Evolutionary conservation across 1,284 basidiomycete genomes (phyloP).

Genomic region (Vanrija sp.): DNA sequence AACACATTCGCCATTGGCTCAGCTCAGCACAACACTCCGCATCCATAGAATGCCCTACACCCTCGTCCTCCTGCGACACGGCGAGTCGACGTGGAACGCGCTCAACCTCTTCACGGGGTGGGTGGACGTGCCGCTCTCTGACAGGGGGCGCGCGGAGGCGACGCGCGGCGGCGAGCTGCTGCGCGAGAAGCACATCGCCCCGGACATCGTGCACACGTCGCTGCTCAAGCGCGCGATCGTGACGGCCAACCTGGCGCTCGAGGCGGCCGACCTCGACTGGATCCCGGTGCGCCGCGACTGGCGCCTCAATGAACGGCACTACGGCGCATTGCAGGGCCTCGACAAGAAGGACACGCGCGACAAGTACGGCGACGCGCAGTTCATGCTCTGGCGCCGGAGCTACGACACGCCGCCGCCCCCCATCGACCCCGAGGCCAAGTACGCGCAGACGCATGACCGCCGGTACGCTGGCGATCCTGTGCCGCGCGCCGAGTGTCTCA

Average conservation of each 20-base stretch:
- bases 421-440: neutral
- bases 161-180: constrained; percentile 4
- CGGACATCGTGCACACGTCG: constrained; percentile 8
- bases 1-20: no score
- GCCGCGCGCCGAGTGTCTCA: constrained; percentile 3
- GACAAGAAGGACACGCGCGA: constrained; percentile 2
- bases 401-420: constrained; percentile 3
- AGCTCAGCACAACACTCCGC: no score
- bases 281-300: constrained; percentile 4
- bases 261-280: constrained; percentile 4
- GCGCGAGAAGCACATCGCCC: neutral
- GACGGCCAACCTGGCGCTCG: constrained; percentile 3
- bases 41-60: neutral
- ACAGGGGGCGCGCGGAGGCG: neutral
- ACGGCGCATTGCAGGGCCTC: constrained; percentile 7
- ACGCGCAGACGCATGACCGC: neutral
- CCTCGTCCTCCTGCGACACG: constrained; percentile 8
- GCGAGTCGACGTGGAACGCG: constrained; percentile 7
- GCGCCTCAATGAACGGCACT: constrained; percentile 8
- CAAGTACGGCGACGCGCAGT: constrained; percentile 6
- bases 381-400: constrained; percentile 3
- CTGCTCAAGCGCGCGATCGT: constrained; percentile 5
- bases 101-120: constrained; percentile 7
- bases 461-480: neutral
- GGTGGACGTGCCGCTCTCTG: constrained; percentile 4